A percentile compares a stretch with the other conserved stretches of the same genome.
Evolutionary conservation across 352 stramenopile species (phyloP).

Genomic region (Phytophthora pisi): DNA sequence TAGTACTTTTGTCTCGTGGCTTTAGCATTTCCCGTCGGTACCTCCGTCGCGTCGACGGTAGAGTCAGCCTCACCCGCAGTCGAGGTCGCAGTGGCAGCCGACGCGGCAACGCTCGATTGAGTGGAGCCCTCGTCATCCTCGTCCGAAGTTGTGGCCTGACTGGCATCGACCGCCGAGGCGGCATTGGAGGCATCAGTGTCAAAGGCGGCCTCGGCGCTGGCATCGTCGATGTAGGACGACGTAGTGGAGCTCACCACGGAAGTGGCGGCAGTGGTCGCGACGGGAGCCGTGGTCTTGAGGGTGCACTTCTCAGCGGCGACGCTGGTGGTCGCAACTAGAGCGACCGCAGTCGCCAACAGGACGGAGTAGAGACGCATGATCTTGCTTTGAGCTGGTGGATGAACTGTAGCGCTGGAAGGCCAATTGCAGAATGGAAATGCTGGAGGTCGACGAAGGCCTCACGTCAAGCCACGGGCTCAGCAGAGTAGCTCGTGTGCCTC

Average conservation of each 20-base stretch:
- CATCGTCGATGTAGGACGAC: constrained; percentile 12
- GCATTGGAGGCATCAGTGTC: constrained; percentile 7
- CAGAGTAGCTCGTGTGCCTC: not conserved
- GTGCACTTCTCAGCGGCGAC: constrained; percentile 5
- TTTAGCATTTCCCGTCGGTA: no score
- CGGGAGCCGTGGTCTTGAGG: constrained; percentile 1
- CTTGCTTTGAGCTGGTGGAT: constrained; percentile 4
- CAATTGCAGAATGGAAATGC: constrained; percentile 2
- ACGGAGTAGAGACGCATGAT: constrained; percentile 7
- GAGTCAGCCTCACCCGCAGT: constrained; percentile 11
- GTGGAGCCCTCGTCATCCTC: constrained; percentile 6
- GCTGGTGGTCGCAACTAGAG: constrained; percentile 1
- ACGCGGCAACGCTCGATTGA: constrained; percentile 6
- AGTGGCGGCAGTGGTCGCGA: not conserved
- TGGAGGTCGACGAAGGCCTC: not conserved
- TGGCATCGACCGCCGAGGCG: constrained; percentile 5
- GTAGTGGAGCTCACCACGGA: constrained; percentile 10
- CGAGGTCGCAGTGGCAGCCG: constrained; percentile 1
- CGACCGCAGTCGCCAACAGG: constrained; percentile 3
- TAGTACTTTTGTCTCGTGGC: no score
- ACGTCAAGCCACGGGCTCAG: constrained; percentile 4
- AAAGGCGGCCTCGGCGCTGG: constrained; percentile 7
- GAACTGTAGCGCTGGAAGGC: constrained; percentile 2
- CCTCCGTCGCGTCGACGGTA: not conserved
- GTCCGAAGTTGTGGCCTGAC: not conserved